These are phyloP conservation scores for Komagataella mondaviorum DNA, from an alignment of 805 yeast genomes.

Conservation along the genomic window DNA sequence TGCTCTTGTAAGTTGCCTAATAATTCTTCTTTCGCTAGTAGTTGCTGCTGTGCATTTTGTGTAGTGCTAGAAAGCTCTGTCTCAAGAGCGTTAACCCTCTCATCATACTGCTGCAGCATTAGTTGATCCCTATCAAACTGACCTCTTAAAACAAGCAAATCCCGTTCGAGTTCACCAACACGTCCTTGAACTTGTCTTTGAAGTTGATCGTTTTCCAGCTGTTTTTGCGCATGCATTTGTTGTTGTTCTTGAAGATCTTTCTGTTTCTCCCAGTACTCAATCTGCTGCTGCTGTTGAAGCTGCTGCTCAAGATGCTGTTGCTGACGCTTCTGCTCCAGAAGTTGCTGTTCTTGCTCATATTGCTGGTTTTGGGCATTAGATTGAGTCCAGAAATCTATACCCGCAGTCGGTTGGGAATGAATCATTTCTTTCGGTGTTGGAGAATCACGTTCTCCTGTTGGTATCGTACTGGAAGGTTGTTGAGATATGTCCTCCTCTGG, in stretches of 20 bases:
- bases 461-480: constrained; percentile 10
- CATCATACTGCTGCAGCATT: constrained; percentile 77
- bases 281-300: constrained; percentile 55
- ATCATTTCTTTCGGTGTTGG: constrained; percentile 30
- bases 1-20: constrained; percentile 60
- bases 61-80: constrained; percentile 49
- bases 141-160: constrained; percentile 55
- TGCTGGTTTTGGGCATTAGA: constrained; percentile 26
- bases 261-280: constrained; percentile 61
- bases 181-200: constrained; percentile 68
- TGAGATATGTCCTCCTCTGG: constrained; percentile 8
- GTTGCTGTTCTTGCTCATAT: constrained; percentile 44
- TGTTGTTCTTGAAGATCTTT: constrained; percentile 56
- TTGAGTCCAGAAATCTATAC: constrained; percentile 27
- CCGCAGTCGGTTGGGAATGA: constrained; percentile 38
- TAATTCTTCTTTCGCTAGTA: constrained; percentile 66
- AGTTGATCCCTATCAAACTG: constrained; percentile 82
- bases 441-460: constrained; percentile 12
- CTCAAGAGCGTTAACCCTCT: constrained; percentile 72
- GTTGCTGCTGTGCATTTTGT: constrained; percentile 55
- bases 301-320: constrained; percentile 54
- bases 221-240: constrained; percentile 62
- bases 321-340: constrained; percentile 49
- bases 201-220: constrained; percentile 48
- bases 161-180: constrained; percentile 73